Percentiles rank a stretch among this genome's conserved stretches.
These are phyloP conservation scores for Ulmus americana DNA, from an alignment of 331 rosid genomes.

Conservation along the genomic window DNA sequence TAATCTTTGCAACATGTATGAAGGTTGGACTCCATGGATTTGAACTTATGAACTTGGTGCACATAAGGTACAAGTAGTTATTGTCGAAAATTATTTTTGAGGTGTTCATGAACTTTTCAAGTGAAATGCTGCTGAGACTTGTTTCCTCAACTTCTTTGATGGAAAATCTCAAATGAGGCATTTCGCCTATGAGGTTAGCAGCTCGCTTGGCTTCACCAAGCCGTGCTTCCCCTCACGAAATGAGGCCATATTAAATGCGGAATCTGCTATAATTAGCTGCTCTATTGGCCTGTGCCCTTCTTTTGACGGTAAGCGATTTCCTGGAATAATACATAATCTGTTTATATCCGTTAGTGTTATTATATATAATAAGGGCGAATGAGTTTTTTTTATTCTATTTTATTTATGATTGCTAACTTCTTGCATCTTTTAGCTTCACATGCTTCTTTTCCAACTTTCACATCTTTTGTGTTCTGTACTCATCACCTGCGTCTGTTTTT, in stretches of 20 bases:
- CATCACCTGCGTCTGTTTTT: no score
- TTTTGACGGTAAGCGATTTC: no score
- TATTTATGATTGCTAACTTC: no score
- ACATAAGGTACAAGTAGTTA: conserved; percentile 16
- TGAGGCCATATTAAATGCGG: not conserved
- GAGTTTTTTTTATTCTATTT: no score
- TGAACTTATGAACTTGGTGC: conserved; percentile 40
- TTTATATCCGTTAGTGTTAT: no score
- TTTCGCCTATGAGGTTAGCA: not conserved
- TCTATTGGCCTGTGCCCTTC: not conserved
- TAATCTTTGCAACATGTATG: conserved; percentile 95
- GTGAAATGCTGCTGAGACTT: not conserved
- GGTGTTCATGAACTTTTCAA: not conserved
- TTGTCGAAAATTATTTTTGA: conserved; percentile 4
- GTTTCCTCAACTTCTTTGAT: not conserved
- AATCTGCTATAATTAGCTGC: not conserved
- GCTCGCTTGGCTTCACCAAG: not conserved
- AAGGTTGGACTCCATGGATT: conserved; percentile 99
- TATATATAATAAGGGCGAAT: no score
- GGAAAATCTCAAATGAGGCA: not conserved
- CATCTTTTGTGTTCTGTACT: no score
- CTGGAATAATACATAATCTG: no score
- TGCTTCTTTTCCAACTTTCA: no score
- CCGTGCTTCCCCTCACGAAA: not conserved
- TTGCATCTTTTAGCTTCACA: no score